These are phyloP conservation scores for Gossypium australe DNA, from an alignment of 345 rosid species.

Conservation along the genomic window DNA sequence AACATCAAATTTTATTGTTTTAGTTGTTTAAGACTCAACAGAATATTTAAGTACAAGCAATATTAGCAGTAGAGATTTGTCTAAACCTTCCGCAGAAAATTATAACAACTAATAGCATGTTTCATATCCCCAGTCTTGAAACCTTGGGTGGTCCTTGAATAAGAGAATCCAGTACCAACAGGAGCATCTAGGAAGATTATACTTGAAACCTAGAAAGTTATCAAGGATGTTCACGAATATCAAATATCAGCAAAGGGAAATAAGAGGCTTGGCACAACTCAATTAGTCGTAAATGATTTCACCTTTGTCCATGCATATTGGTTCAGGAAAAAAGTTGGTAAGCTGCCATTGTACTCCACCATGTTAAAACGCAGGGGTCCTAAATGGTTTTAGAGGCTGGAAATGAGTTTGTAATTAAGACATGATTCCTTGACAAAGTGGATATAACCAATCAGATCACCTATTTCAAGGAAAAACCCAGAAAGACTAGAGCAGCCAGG, in stretches of 20 bases:
- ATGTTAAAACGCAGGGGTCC: constrained; percentile 19
- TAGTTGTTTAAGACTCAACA: too few relatives aligned
- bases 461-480: neutral
- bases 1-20: too few relatives aligned
- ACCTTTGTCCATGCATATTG: constrained; percentile 23
- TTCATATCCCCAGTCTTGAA: constrained; percentile 10
- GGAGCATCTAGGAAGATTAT: constrained; percentile 20
- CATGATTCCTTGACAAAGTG: neutral
- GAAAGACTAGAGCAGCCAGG: constrained; percentile 36
- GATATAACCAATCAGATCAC: neutral
- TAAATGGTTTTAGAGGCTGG: neutral
- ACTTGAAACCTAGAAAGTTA: constrained; percentile 4
- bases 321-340: constrained; percentile 16
- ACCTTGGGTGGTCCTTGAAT: constrained; percentile 9
- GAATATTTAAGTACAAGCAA: neutral
- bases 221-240: neutral
- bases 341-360: constrained; percentile 19
- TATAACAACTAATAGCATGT: neutral
- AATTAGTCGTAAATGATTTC: neutral
- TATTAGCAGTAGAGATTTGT: neutral
- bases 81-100: constrained; percentile 17
- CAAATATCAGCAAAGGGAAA: neutral
- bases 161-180: constrained; percentile 21
- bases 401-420: neutral
- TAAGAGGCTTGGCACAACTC: neutral